These are phyloP conservation scores for Pythium vanterpoolii DNA, from an alignment of 352 stramenopile species.

Conservation along the genomic window DNA sequence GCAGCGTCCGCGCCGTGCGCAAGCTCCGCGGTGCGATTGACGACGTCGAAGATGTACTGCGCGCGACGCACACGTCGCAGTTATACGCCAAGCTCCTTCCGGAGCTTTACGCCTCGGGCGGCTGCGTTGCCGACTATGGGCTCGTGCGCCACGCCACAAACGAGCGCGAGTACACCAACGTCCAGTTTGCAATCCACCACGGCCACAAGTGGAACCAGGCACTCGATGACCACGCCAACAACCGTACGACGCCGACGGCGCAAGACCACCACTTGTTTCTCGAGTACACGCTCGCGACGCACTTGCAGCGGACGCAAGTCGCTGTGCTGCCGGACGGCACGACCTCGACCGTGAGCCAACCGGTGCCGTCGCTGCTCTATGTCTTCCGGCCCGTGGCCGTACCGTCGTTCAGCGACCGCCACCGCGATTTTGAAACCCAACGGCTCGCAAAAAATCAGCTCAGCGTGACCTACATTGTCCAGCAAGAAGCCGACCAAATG, in stretches of 20 bases:
- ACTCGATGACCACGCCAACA: slow-evolving; percentile 5
- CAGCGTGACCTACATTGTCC: slow-evolving; percentile 69
- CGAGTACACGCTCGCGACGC: slow-evolving; percentile 57
- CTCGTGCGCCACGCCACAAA: slow-evolving; percentile 54
- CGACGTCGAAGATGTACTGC: slow-evolving; percentile 54
- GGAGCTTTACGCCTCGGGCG: slow-evolving; percentile 39
- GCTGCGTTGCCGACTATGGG: slow-evolving; percentile 38
- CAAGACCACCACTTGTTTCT: slow-evolving; percentile 50
- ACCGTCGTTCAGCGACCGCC: slow-evolving; percentile 28
- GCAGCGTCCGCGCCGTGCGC: slow-evolving; percentile 57
- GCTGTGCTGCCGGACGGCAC: slow-evolving; percentile 22
- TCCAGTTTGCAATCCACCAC: slow-evolving; percentile 52
- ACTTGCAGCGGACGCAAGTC: slow-evolving; percentile 55
- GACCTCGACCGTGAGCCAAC: slow-evolving; percentile 20
- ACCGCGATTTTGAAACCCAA: slow-evolving; percentile 31
- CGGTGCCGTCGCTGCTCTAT: slow-evolving; percentile 63
- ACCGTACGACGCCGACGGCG: slow-evolving; percentile 1
- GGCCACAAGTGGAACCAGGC: slow-evolving; percentile 26
- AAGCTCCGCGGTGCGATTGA: slow-evolving; percentile 40
- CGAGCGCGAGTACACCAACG: slow-evolving; percentile 54
- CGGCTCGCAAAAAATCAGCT: slow-evolving; percentile 42
- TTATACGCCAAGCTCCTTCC: slow-evolving; percentile 43
- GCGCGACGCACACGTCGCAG: slow-evolving; percentile 30
- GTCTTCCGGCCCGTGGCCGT: slow-evolving; percentile 49
- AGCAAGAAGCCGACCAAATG: slow-evolving; percentile 33